These are phyloP conservation scores for Cyberlindnera misumaiensis DNA, from an alignment of 805 yeast genomes.

Conservation along the genomic window DNA sequence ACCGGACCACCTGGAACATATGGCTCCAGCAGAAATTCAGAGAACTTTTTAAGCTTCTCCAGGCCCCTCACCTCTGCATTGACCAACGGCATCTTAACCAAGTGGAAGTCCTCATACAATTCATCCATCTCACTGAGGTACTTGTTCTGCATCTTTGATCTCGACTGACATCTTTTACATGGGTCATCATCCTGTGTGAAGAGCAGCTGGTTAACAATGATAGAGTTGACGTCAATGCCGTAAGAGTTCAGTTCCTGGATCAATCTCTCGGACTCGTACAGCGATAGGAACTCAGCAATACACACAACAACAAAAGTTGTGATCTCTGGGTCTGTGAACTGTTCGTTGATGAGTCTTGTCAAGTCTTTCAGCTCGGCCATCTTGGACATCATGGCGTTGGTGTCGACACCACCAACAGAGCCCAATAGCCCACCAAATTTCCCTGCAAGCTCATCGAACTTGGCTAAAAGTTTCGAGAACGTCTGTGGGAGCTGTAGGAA, in stretches of 20 bases:
- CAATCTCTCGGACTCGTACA: constrained; percentile 96
- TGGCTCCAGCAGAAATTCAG: constrained; percentile 71
- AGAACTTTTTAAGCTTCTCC: constrained; percentile 75
- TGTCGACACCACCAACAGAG: constrained; percentile 46
- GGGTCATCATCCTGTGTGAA: constrained; percentile 71
- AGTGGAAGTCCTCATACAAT: constrained; percentile 93
- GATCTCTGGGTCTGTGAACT: constrained; percentile 91
- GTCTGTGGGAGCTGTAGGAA: constrained; percentile 93
- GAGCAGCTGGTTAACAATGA: constrained; percentile 89
- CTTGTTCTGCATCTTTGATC: constrained; percentile 94
- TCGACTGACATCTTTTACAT: constrained; percentile 86
- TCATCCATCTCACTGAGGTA: constrained; percentile 94
- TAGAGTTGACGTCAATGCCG: constrained; percentile 94
- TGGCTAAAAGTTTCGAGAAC: constrained; percentile 77
- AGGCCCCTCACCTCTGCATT: constrained; percentile 95
- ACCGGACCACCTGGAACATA: constrained; percentile 50
- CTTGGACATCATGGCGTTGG: constrained; percentile 67
- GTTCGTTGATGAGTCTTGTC: constrained; percentile 85
- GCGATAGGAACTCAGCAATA: constrained; percentile 90
- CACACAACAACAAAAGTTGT: constrained; percentile 97
- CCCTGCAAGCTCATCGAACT: constrained; percentile 80
- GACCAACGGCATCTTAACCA: constrained; percentile 91
- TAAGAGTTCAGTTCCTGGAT: constrained; percentile 92
- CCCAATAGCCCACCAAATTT: constrained; percentile 87
- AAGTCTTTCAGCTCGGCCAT: constrained; percentile 73